phyloP scores from a whole-genome alignment of 2,329 filamentous ascomycete species.

The Diaporthe nobilis region DNA sequence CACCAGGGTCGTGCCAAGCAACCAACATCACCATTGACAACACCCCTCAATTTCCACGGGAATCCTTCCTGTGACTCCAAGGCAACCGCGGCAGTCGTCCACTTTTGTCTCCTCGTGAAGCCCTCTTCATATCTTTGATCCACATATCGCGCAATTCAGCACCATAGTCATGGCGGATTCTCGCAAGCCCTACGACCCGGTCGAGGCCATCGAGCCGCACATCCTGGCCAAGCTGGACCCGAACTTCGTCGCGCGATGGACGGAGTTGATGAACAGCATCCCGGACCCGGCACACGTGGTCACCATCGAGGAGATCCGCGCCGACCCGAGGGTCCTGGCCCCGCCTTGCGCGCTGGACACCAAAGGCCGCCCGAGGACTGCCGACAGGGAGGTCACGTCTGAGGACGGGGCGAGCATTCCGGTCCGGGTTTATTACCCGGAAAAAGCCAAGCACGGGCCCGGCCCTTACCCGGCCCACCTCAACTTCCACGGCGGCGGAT shows the following conservation, averaged over 20 bases:
- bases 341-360: conserved; percentile 48
- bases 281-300: conserved; percentile 43
- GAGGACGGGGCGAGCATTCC: conserved; percentile 49
- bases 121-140: accelerated
- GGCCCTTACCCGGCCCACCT: conserved; percentile 53
- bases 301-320: conserved; percentile 50
- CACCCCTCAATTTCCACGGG: neutral
- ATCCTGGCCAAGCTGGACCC: conserved; percentile 50
- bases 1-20: conserved; percentile 1
- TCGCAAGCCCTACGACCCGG: conserved; percentile 32
- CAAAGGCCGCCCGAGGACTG: conserved; percentile 48
- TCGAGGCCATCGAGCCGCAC: conserved; percentile 47
- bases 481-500: conserved; percentile 57
- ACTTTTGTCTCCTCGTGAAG: neutral
- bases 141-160: too few relatives aligned
- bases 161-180: neutral
- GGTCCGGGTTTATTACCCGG: conserved; percentile 52
- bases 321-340: conserved; percentile 48
- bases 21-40: neutral
- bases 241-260: conserved; percentile 49
- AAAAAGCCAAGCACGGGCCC: conserved; percentile 47
- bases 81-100: too few relatives aligned
- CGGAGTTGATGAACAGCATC: conserved; percentile 45
- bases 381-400: conserved; percentile 47
- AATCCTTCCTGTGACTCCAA: neutral